phyloP scores from a whole-genome alignment of 2,329 filamentous ascomycete genomes.

The Chaetomiaceae sp. region DNA sequence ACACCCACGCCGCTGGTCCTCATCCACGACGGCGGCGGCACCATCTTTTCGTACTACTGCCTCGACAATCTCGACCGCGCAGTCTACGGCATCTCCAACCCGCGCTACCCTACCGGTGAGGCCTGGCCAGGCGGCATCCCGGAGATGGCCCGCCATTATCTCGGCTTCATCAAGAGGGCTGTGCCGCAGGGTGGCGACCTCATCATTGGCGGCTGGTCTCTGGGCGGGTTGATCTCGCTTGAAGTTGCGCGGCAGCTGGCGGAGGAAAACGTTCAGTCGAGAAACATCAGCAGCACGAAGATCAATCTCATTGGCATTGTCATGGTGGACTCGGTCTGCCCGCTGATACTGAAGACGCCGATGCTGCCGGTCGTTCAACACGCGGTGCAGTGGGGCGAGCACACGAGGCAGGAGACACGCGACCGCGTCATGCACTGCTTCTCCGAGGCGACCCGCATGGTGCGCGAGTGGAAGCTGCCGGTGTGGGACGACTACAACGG shows the following conservation, averaged over 20 bases:
- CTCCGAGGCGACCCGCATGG: slow-evolving; percentile 36
- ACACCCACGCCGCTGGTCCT: slow-evolving; percentile 44
- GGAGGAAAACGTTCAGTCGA: slow-evolving; percentile 6
- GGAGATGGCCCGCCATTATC: slow-evolving; percentile 49
- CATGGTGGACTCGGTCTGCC: slow-evolving; percentile 46
- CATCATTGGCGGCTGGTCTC: slow-evolving; percentile 50
- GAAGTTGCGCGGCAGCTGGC: slow-evolving; percentile 39
- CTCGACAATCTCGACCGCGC: slow-evolving; percentile 43
- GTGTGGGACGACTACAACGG: slow-evolving; percentile 28
- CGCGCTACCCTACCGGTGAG: slow-evolving; percentile 41
- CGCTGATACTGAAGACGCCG: slow-evolving; percentile 7
- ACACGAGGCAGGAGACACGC: slow-evolving; percentile 27
- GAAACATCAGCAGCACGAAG: no score
- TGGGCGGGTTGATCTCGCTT: slow-evolving; percentile 47
- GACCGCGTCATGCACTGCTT: slow-evolving; percentile 35
- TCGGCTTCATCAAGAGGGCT: slow-evolving; percentile 36
- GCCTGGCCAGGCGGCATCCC: slow-evolving; percentile 46
- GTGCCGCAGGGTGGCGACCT: slow-evolving; percentile 35
- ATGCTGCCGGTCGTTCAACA: slow-evolving; percentile 22
- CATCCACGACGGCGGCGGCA: slow-evolving; percentile 57
- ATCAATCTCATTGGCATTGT: slow-evolving; percentile 44
- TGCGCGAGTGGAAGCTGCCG: slow-evolving; percentile 37
- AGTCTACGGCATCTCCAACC: slow-evolving; percentile 51
- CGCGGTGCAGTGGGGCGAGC: slow-evolving; percentile 24
- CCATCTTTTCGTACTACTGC: slow-evolving; percentile 51